Evolutionary conservation across 441 rosid genomes (phyloP).

Genomic region (Hura crepitans): DNA sequence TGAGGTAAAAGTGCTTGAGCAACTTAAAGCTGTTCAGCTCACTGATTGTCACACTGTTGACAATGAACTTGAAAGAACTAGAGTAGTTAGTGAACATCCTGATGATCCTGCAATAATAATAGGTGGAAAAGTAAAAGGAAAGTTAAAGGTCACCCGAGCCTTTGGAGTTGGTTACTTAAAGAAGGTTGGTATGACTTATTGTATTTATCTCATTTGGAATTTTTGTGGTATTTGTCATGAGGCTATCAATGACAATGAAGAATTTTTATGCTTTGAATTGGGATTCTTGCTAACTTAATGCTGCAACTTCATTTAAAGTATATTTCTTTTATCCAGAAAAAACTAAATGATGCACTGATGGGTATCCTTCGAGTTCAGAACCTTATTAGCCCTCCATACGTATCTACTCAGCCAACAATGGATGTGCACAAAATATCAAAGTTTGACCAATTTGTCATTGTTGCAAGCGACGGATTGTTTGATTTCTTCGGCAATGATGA

Average conservation of each 20-base stretch:
- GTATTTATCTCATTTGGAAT: not conserved
- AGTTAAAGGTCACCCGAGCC: constrained; percentile 88
- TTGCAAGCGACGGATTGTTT: constrained; percentile 84
- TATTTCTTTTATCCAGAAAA: constrained; percentile 44
- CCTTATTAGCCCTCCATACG: constrained; percentile 79
- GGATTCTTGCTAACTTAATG: not conserved
- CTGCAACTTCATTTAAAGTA: not conserved
- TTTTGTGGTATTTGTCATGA: not conserved
- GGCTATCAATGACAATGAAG: not conserved
- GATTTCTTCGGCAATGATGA: constrained; percentile 89
- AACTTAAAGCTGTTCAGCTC: constrained; percentile 73
- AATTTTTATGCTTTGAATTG: not conserved
- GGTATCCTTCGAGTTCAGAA: constrained; percentile 82
- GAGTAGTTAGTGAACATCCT: constrained; percentile 62
- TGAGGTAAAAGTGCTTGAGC: constrained; percentile 24
- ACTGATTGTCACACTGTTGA: constrained; percentile 83
- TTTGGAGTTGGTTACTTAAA: constrained; percentile 91
- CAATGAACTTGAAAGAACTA: constrained; percentile 61
- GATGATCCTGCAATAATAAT: constrained; percentile 64
- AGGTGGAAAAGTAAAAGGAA: constrained; percentile 82
- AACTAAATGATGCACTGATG: constrained; percentile 81
- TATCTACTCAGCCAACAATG: constrained; percentile 71
- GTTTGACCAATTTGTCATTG: constrained; percentile 74
- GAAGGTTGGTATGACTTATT: constrained; percentile 43
- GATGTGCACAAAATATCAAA: constrained; percentile 60